Conservation (phyloP, 768 basidiomycete species). For the Leccinum sublutescens region DNA sequence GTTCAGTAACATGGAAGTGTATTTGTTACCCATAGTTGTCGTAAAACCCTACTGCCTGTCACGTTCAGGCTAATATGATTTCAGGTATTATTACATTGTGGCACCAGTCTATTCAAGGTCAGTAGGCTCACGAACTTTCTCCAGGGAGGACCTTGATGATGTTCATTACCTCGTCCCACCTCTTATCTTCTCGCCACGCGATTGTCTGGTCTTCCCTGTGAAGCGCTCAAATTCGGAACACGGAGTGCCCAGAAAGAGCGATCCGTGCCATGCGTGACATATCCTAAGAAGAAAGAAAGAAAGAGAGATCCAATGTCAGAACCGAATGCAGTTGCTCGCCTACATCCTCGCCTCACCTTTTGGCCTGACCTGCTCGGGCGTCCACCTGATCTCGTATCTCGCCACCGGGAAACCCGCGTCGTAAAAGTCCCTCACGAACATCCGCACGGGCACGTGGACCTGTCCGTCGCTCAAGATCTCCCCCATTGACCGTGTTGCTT, state of each 20-base stretch:
- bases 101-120: not conserved
- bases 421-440: slow-evolving; percentile 60
- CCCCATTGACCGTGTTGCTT: slow-evolving; percentile 51
- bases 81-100: not conserved
- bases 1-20: not conserved
- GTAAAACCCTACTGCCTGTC: not conserved
- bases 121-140: slow-evolving; percentile 12
- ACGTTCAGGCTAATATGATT: not conserved
- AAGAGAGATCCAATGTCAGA: not conserved
- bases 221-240: slow-evolving; percentile 41
- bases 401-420: slow-evolving; percentile 58
- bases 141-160: slow-evolving; percentile 32
- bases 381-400: slow-evolving; percentile 69
- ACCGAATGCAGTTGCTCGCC: not conserved
- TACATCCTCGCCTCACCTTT: slow-evolving; percentile 39
- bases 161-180: slow-evolving; percentile 52
- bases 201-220: slow-evolving; percentile 48
- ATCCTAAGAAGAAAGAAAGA: slow-evolving; percentile 39
- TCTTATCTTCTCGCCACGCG: slow-evolving; percentile 52
- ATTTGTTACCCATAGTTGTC: slow-evolving; percentile 11
- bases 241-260: slow-evolving; percentile 61
- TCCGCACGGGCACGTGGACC: slow-evolving; percentile 64
- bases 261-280: slow-evolving; percentile 72
- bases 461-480: slow-evolving; percentile 59
- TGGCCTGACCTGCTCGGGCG: slow-evolving; percentile 56